These are phyloP conservation scores for Mallotus repandus DNA, from an alignment of 441 rosid genomes.

Conservation along the genomic window DNA sequence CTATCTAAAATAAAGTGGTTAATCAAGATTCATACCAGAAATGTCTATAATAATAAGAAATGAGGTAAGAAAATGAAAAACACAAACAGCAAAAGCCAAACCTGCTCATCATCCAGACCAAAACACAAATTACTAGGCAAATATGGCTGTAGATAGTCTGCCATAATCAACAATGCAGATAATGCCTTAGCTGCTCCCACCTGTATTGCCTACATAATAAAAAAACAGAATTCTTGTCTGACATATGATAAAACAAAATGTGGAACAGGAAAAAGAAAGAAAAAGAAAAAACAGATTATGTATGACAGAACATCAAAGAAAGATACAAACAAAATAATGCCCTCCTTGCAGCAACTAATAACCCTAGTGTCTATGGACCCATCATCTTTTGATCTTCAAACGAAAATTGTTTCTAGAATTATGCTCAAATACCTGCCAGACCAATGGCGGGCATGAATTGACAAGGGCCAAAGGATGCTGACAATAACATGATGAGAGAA, in stretches of 20 bases:
- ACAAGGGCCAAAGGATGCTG: not conserved
- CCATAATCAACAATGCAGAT: constrained; percentile 52
- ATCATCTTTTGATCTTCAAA: constrained; percentile 2
- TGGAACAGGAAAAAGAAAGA: not conserved
- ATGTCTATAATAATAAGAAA: constrained; percentile 1
- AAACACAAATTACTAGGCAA: constrained; percentile 54
- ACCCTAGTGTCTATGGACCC: not conserved
- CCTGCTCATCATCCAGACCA: constrained; percentile 76
- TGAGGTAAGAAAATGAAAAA: constrained; percentile 19
- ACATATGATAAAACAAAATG: not conserved
- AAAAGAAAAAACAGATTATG: not conserved
- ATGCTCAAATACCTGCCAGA: not conserved
- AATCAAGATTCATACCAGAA: constrained; percentile 27
- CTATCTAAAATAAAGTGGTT: constrained; percentile 47
- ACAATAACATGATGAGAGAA: constrained; percentile 2
- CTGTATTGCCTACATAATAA: constrained; percentile 66
- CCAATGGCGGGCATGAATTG: not conserved
- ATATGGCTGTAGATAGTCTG: constrained; percentile 57
- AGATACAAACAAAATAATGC: not conserved
- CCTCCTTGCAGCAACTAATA: constrained; percentile 12
- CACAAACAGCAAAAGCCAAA: constrained; percentile 32
- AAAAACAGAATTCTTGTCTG: not conserved
- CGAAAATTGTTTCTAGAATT: not conserved
- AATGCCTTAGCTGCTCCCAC: constrained; percentile 67
- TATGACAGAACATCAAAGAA: not conserved